Percentiles rank a stretch among this genome's conserved stretches.
These are phyloP conservation scores for Heimioporus retisporus DNA, from an alignment of 1,284 basidiomycete genomes.

Conservation along the genomic window DNA sequence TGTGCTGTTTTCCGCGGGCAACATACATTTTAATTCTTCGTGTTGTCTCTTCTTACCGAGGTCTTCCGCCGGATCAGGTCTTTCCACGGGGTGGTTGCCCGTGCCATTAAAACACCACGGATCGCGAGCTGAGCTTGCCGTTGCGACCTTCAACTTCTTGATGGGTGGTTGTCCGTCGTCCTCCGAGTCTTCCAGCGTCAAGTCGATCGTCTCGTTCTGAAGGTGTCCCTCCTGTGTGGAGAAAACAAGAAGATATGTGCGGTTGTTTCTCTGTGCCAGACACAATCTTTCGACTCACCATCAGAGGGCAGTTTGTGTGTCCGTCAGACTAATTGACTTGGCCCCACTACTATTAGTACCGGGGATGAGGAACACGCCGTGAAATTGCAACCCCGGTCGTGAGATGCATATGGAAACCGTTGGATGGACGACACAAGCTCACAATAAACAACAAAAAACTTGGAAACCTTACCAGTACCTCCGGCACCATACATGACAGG, in stretches of 20 bases:
- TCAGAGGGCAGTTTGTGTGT: too few relatives aligned
- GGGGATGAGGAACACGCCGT: too few relatives aligned
- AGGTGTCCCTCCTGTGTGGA: conserved; percentile 35
- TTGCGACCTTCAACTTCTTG: conserved; percentile 46
- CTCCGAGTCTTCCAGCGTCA: conserved; percentile 57
- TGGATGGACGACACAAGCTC: too few relatives aligned
- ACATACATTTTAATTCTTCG: conserved; percentile 65
- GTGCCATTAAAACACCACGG: conserved; percentile 51
- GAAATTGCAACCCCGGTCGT: too few relatives aligned
- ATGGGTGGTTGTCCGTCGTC: conserved; percentile 48
- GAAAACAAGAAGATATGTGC: conserved; percentile 69
- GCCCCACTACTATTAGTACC: too few relatives aligned
- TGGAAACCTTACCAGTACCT: too few relatives aligned
- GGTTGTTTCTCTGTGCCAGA: conserved; percentile 45
- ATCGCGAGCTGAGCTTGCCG: conserved; percentile 28
- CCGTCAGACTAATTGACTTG: too few relatives aligned
- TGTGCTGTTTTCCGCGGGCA: conserved; percentile 59
- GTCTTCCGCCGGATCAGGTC: conserved; percentile 19
- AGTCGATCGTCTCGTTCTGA: conserved; percentile 56
- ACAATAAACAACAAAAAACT: too few relatives aligned
- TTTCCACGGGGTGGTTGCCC: conserved; percentile 28
- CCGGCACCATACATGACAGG: too few relatives aligned
- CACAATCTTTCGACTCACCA: conserved; percentile 36
- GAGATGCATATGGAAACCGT: too few relatives aligned
- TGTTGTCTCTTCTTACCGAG: conserved; percentile 44